Conservation (phyloP, 371 early-diverging fungal species). For the Mortierella polycephala region DNA sequence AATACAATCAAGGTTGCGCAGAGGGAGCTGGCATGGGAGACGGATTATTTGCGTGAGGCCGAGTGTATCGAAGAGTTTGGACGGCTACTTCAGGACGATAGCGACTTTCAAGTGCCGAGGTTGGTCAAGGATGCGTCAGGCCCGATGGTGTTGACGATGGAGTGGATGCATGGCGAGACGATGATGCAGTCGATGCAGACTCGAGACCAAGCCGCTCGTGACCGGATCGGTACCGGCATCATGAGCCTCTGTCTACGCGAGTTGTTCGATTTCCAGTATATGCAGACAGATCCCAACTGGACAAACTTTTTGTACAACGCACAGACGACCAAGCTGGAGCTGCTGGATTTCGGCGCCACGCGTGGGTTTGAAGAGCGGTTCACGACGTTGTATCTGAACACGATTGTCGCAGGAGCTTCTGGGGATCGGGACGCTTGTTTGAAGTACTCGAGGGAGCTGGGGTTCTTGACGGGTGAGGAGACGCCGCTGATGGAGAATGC, state of each 20-base stretch:
- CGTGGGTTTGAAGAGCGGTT: constrained; percentile 85
- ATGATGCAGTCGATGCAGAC: constrained; percentile 71
- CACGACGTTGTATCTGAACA: constrained; percentile 77
- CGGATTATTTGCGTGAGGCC: constrained; percentile 93
- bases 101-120: constrained; percentile 79
- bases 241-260: constrained; percentile 89
- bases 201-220: constrained; percentile 73
- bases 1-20: constrained; percentile 93
- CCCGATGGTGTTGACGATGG: constrained; percentile 80
- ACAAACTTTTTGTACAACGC: constrained; percentile 94
- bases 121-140: constrained; percentile 79
- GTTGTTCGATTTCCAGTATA: constrained; percentile 91
- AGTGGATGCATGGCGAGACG: constrained; percentile 81
- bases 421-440: constrained; percentile 82
- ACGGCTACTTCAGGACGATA: constrained; percentile 66
- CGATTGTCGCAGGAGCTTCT: constrained; percentile 79
- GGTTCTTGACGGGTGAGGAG: constrained; percentile 95
- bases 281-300: constrained; percentile 99
- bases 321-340: constrained; percentile 70
- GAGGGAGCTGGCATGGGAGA: constrained; percentile 93
- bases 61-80: constrained; percentile 78
- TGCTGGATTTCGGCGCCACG: constrained; percentile 96
- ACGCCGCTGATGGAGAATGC: constrained; percentile 89
- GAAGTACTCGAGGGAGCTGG: constrained; percentile 82
- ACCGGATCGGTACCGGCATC: constrained; percentile 72